Evolutionary conservation across 768 basidiomycete species (phyloP), one percentile per base, ranked within the genome.

Genomic region (Vararia minispora): DNA sequence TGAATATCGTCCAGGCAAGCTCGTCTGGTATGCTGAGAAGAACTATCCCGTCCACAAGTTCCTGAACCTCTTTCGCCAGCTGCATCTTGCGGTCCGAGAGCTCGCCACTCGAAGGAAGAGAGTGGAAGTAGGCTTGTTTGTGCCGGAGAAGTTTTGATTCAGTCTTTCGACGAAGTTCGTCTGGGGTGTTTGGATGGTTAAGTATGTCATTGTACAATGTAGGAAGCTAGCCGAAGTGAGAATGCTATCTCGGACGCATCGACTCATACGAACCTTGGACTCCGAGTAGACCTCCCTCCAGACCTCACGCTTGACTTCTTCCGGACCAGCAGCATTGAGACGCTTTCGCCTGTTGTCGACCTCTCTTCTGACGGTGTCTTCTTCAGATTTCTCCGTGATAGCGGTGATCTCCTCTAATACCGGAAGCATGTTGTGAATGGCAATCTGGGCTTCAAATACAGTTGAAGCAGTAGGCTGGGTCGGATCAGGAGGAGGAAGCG

Each of bases 321-420:
- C 76, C 0, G 71, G 71, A 30, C 71, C 63, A 13, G 73, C 63
- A 3, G 79, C 77, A 7, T 76, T 78, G 11, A 99, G 64, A 16
- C 95, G 72, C 45, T 69, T 82, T 31, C 91, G 69, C 12, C 88
- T 74, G 47, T 72, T 86, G 21, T 78, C 72, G 27, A 94, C 68
- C 53, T 95, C 88, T 40, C 62, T 74, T 33, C 69, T 70, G 32
- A 80, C 59, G 1, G 53, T 54, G 26, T 61, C 59, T 14, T 68
- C 63, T 57, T 94, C 89, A 8, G 76, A 66, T 9, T 58, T 58
- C 53, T 91, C 87, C 9, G 69, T 47, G 2, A 89, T 60, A 1
- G 54, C 46, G 2, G 87, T 61, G 26, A 92, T 68, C 53, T 94
- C 84, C 50, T 87, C 70, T 1, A 92, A 55, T 2, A 79, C 55